phyloP scores from a whole-genome alignment of 2,329 filamentous ascomycete species.

The Leptographium procerum region DNA sequence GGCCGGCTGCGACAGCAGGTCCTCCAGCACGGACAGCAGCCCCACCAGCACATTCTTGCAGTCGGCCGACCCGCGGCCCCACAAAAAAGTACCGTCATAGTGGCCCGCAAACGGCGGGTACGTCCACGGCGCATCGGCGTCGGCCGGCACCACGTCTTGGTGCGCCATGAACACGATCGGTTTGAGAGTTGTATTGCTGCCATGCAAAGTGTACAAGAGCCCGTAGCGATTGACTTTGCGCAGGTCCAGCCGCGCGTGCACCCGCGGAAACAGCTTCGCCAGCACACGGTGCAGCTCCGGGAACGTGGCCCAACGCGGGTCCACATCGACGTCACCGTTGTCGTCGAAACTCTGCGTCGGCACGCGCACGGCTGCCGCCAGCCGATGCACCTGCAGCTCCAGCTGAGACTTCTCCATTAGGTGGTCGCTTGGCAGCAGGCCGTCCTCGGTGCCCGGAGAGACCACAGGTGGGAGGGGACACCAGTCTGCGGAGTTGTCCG shows the following conservation, averaged over 20 bases:
- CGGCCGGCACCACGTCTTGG: conserved; percentile 51
- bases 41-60: conserved; percentile 50
- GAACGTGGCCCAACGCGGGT: conserved; percentile 48
- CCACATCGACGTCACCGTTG: conserved; percentile 39
- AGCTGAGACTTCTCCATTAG: background rate
- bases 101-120: conserved; percentile 46
- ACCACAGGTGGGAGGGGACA: conserved; percentile 3
- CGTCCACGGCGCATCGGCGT: conserved; percentile 42
- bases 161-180: conserved; percentile 50
- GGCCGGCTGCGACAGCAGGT: conserved; percentile 33
- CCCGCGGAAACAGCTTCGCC: conserved; percentile 36
- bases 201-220: conserved; percentile 46
- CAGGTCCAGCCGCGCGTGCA: conserved; percentile 25
- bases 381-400: conserved; percentile 12
- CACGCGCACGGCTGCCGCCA: conserved; percentile 19
- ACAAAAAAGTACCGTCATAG: conserved; percentile 46
- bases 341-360: conserved; percentile 23
- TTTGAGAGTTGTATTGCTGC: conserved; percentile 34
- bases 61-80: conserved; percentile 48
- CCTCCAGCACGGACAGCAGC: conserved; percentile 42
- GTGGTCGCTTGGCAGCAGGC: conserved; percentile 1
- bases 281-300: conserved; percentile 39
- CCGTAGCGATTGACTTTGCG: conserved; percentile 49
- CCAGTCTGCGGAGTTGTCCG: conserved; percentile 6
- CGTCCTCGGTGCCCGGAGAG: background rate